A percentile compares a stretch with the other conserved stretches of the same genome.
Evolutionary conservation across 352 stramenopile genomes (phyloP).

Genomic region (Phytophthora colocasiae): DNA sequence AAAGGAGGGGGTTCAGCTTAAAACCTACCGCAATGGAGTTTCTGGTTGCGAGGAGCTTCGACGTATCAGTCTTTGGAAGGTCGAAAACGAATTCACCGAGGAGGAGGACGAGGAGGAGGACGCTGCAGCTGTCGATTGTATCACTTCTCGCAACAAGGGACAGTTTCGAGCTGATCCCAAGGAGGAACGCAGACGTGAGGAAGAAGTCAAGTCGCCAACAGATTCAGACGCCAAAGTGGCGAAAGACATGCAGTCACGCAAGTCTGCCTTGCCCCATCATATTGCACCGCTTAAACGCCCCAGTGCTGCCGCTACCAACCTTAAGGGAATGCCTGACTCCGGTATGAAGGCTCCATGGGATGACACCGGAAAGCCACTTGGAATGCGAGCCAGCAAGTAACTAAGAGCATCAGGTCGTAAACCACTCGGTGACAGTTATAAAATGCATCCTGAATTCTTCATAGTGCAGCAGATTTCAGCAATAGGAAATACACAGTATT

Average conservation of each 20-base stretch:
- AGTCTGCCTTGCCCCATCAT: conserved; percentile 82
- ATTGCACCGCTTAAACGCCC: conserved; percentile 75
- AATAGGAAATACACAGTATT: conserved; percentile 27
- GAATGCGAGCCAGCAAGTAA: conserved; percentile 61
- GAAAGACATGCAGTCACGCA: conserved; percentile 58
- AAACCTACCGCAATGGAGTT: conserved; percentile 83
- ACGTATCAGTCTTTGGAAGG: conserved; percentile 83
- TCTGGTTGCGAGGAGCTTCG: conserved; percentile 67
- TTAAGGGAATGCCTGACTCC: conserved; percentile 75
- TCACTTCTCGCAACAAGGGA: conserved; percentile 28
- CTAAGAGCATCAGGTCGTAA: neutral
- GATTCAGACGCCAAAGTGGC: conserved; percentile 52
- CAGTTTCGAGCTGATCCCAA: conserved; percentile 57
- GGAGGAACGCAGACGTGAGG: conserved; percentile 62
- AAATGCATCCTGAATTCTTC: conserved; percentile 12
- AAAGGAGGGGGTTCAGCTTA: conserved; percentile 85
- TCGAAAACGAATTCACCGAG: conserved; percentile 71
- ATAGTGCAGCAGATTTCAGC: conserved; percentile 24
- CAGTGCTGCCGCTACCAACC: conserved; percentile 43
- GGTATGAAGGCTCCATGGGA: conserved; percentile 84
- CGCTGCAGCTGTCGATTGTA: conserved; percentile 38
- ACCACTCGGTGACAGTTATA: conserved; percentile 1
- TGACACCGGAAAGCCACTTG: conserved; percentile 70
- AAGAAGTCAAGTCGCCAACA: conserved; percentile 56
- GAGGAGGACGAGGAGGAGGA: conserved; percentile 57